phyloP scores from a whole-genome alignment of 148 eudicot species.

The Chenopodium album region DNA sequence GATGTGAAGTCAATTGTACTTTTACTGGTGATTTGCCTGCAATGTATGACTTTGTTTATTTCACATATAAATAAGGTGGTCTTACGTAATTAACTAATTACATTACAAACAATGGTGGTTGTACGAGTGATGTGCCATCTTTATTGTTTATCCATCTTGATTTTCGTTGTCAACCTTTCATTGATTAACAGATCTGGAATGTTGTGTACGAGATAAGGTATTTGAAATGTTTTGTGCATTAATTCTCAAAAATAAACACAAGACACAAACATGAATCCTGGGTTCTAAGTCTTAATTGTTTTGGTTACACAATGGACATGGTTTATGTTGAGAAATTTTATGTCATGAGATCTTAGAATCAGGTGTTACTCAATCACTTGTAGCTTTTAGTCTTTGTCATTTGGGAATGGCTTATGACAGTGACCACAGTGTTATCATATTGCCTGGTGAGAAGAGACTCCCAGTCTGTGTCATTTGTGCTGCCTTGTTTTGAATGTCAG shows the following conservation, averaged over 20 bases:
- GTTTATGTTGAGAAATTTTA: not conserved
- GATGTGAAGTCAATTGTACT: not conserved
- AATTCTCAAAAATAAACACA: not conserved
- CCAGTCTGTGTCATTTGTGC: not conserved
- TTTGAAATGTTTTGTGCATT: not conserved
- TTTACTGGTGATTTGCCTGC: not conserved
- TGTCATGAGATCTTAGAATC: not conserved
- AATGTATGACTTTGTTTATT: not conserved
- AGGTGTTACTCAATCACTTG: not conserved
- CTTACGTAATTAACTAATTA: not conserved
- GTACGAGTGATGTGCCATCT: not conserved
- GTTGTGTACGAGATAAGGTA: not conserved
- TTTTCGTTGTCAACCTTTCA: not conserved
- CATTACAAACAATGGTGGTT: not conserved
- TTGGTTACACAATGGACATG: not conserved
- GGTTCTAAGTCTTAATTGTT: not conserved
- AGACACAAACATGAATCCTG: not conserved
- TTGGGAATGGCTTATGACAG: not conserved
- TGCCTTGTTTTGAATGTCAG: slow-evolving; percentile 2
- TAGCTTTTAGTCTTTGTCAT: not conserved
- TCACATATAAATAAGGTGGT: not conserved
- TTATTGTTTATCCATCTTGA: not conserved
- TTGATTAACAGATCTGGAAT: not conserved
- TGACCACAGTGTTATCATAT: not conserved
- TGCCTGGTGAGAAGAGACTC: not conserved